phyloP scores from a whole-genome alignment of 1,284 basidiomycete species.

The Vanrija pseudolonga region DNA sequence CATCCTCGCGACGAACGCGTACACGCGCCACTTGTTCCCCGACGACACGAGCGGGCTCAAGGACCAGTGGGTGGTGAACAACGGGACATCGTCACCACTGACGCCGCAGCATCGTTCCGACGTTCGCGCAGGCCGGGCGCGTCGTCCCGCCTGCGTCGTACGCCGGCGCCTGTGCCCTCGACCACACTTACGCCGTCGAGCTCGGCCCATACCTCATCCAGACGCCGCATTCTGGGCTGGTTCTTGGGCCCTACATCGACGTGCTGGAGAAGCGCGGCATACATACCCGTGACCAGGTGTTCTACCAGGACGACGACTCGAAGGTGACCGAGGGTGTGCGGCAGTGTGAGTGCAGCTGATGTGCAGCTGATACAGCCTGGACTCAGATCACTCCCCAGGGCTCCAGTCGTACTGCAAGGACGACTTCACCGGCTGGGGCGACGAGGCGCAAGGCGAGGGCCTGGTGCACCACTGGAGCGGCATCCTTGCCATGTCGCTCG shows the following conservation, averaged over 20 bases:
- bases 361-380: too few species aligned
- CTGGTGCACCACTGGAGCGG: conserved; percentile 25
- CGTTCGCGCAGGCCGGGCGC: conserved; percentile 26
- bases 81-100: neutral
- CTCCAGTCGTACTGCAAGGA: conserved; percentile 12
- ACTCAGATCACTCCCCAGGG: neutral
- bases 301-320: conserved; percentile 11
- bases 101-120: conserved; percentile 20
- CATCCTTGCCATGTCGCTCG: conserved; percentile 25
- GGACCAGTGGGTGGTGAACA: neutral
- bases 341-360: too few species aligned
- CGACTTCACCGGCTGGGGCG: conserved; percentile 23
- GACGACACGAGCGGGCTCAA: neutral
- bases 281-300: neutral
- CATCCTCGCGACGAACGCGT: conserved; percentile 37
- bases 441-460: conserved; percentile 25
- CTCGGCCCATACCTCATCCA: conserved; percentile 28
- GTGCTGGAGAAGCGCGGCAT: neutral
- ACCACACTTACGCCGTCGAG: conserved; percentile 23
- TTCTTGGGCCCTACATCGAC: conserved; percentile 19
- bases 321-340: neutral
- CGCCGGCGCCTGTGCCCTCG: conserved; percentile 15
- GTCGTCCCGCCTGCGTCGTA: conserved; percentile 22
- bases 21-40: conserved; percentile 35
- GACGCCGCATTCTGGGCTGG: conserved; percentile 25